Percentiles rank a stretch among this genome's conserved stretches.
Evolutionary conservation across 805 yeast species (phyloP).

Genomic region (Yamadazyma tumulicola): DNA sequence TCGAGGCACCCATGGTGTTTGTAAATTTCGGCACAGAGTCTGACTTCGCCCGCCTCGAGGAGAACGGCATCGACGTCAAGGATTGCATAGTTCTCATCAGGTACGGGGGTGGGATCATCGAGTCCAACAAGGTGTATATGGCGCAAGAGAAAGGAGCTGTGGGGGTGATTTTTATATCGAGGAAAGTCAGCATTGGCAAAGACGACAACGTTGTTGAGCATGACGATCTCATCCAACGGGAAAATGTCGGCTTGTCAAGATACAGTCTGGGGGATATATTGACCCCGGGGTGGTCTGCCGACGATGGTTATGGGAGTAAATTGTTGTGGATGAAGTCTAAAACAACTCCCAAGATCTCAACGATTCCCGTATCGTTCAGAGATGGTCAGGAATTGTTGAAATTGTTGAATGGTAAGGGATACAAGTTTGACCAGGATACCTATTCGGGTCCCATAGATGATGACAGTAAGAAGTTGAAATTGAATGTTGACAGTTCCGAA

Average conservation of each 20-base stretch:
- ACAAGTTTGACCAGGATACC: constrained; percentile 23
- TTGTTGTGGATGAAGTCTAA: constrained; percentile 44
- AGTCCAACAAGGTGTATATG: constrained; percentile 33
- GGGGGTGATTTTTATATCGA: constrained; percentile 65
- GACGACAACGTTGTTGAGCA: constrained; percentile 12
- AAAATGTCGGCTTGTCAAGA: constrained; percentile 57
- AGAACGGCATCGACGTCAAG: constrained; percentile 35
- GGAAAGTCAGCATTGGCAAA: constrained; percentile 17
- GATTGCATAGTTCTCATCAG: constrained; percentile 57
- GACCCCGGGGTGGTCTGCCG: constrained; percentile 71
- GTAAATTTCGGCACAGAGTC: constrained; percentile 61
- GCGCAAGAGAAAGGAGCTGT: constrained; percentile 58
- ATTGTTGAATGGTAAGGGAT: constrained; percentile 30
- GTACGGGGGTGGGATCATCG: constrained; percentile 47
- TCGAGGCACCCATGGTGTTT: constrained; percentile 52
- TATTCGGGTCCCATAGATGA: constrained; percentile 25
- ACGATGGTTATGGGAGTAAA: constrained; percentile 35
- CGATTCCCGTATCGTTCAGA: constrained; percentile 71
- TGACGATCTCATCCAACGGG: constrained; percentile 48
- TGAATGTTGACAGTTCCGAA: constrained; percentile 36
- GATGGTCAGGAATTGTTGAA: constrained; percentile 48
- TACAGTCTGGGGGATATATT: constrained; percentile 73
- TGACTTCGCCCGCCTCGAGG: constrained; percentile 48
- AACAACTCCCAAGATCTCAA: constrained; percentile 67
- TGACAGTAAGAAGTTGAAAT: constrained; percentile 16